Conservation (phyloP, 164 flowering plant species). For the Litsea cubeba region DNA sequence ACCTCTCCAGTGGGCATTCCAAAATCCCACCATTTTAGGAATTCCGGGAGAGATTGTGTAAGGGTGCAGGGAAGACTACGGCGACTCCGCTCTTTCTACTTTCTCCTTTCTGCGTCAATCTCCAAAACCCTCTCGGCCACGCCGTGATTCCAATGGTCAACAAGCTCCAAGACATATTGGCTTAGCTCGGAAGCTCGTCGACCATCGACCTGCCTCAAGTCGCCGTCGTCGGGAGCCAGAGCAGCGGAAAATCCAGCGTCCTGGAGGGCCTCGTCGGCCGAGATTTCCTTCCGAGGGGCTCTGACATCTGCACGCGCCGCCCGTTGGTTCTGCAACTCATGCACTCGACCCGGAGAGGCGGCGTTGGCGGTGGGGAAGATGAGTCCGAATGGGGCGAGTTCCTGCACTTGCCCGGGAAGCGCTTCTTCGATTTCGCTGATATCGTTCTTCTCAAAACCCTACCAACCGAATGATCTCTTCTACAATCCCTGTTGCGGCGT, state of each 20-base stretch:
- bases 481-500: too few relatives aligned
- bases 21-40: too few relatives aligned
- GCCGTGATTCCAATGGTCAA: conserved; percentile 88
- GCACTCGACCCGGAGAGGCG: conserved; percentile 51
- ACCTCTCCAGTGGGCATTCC: too few relatives aligned
- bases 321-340: conserved; percentile 85
- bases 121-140: conserved; percentile 21
- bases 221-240: conserved; percentile 90
- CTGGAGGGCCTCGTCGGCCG: conserved; percentile 90
- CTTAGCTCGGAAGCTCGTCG: conserved; percentile 65
- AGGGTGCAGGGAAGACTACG: too few relatives aligned
- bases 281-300: conserved; percentile 82
- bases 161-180: conserved; percentile 90
- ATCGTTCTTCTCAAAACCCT: too few relatives aligned
- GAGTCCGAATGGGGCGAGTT: conserved; percentile 90
- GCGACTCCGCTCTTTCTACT: too few relatives aligned
- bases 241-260: conserved; percentile 93
- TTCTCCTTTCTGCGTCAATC: too few relatives aligned
- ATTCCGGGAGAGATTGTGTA: too few relatives aligned
- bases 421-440: conserved; percentile 62
- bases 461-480: too few relatives aligned
- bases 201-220: conserved; percentile 89
- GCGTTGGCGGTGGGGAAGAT: conserved; percentile 41
- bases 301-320: conserved; percentile 84
- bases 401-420: conserved; percentile 65